phyloP scores from a whole-genome alignment of 1,139 yeast species.

The Kurtzmaniella quercitrusa region DNA sequence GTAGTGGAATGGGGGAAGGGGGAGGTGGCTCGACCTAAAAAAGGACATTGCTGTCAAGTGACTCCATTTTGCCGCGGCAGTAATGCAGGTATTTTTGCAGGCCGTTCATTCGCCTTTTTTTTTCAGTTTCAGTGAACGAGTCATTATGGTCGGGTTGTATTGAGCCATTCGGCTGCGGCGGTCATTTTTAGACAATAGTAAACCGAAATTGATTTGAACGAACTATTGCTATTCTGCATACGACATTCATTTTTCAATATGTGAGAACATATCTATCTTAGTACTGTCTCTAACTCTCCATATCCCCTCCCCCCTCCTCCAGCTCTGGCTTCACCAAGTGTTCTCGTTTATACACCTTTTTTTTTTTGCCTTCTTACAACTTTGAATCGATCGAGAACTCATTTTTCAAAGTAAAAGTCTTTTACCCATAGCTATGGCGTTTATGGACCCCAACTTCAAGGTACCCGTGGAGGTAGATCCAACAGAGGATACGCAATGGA shows the following conservation, averaged over 20 bases:
- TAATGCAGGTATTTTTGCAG: background rate
- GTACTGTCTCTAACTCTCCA: too few relatives aligned
- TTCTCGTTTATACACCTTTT: too few relatives aligned
- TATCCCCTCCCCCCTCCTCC: too few relatives aligned
- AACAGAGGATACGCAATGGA: constrained; percentile 97
- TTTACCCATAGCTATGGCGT: too few relatives aligned
- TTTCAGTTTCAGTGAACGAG: too few relatives aligned
- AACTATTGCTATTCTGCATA: background rate
- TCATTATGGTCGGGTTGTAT: background rate
- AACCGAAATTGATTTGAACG: background rate
- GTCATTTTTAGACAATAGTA: background rate
- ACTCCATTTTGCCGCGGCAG: background rate
- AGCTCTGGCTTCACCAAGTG: too few relatives aligned
- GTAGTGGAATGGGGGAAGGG: too few relatives aligned
- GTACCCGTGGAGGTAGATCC: constrained; percentile 90
- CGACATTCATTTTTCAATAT: too few relatives aligned
- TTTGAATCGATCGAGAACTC: background rate
- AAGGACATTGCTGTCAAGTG: background rate
- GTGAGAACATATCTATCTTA: too few relatives aligned
- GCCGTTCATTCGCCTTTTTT: background rate
- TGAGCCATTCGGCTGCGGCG: background rate
- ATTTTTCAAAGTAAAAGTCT: background rate
- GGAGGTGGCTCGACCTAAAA: too few relatives aligned
- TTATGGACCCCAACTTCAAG: constrained; percentile 28
- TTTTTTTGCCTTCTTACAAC: too few relatives aligned